These are phyloP conservation scores for Metschnikowia similis DNA, from an alignment of 805 yeast species.

Conservation along the genomic window DNA sequence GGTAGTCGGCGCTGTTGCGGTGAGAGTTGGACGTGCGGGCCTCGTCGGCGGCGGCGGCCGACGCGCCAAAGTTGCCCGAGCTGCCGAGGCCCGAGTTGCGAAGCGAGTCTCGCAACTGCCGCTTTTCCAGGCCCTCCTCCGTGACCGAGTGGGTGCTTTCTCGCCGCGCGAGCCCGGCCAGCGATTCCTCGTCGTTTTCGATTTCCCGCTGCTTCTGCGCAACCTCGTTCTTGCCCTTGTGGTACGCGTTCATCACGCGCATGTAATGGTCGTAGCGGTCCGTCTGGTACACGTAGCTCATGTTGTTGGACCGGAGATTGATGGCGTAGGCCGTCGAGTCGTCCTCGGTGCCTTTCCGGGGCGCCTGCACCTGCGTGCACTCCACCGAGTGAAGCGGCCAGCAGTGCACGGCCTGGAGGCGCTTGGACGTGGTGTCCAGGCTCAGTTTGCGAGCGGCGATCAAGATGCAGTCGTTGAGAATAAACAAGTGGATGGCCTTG, in stretches of 20 bases:
- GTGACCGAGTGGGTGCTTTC: slow-evolving; percentile 13
- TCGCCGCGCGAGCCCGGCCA: slow-evolving; percentile 9
- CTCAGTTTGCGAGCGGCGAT: slow-evolving; percentile 58
- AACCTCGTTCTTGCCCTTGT: slow-evolving; percentile 57
- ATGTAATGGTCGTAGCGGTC: slow-evolving; percentile 55
- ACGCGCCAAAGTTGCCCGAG: slow-evolving; percentile 12
- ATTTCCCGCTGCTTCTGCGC: slow-evolving; percentile 26
- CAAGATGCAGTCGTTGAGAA: slow-evolving; percentile 72
- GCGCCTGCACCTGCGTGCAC: slow-evolving; percentile 36
- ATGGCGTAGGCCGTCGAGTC: slow-evolving; percentile 35
- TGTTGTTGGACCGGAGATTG: slow-evolving; percentile 44
- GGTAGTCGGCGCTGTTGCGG: slow-evolving; percentile 35
- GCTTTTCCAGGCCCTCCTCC: slow-evolving; percentile 30
- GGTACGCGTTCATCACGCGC: slow-evolving; percentile 50
- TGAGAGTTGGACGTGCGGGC: slow-evolving; percentile 15
- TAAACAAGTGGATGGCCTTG: slow-evolving; percentile 68
- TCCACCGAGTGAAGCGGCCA: slow-evolving; percentile 68
- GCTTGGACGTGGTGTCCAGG: slow-evolving; percentile 27
- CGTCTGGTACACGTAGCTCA: slow-evolving; percentile 56
- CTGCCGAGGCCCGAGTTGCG: slow-evolving; percentile 41
- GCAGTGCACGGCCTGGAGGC: slow-evolving; percentile 68
- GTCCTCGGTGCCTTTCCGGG: slow-evolving; percentile 17
- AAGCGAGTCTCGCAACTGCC: slow-evolving; percentile 39
- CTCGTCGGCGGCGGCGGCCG: slow-evolving; percentile 11
- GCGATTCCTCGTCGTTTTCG: slow-evolving; percentile 15